phyloP scores from a whole-genome alignment of 1,284 basidiomycete species.

The Fomitopsis betulina region DNA sequence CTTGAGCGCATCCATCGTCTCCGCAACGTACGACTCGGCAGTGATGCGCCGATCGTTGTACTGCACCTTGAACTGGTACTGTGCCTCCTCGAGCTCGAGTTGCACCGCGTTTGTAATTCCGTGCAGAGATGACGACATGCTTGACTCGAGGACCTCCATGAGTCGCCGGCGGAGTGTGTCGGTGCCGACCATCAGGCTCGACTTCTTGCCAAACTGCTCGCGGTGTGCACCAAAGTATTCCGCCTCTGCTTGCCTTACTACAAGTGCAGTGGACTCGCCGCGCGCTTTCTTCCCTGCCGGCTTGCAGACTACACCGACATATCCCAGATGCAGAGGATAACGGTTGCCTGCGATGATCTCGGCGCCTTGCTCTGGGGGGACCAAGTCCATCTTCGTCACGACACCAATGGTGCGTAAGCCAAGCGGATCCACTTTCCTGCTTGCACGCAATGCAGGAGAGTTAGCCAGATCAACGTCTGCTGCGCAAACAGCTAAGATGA shows the following conservation, averaged over 20 bases:
- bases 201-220: conserved; percentile 68
- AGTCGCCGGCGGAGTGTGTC: conserved; percentile 84
- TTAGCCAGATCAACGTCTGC: conserved; percentile 99
- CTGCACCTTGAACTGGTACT: conserved; percentile 99
- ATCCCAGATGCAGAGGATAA: conserved; percentile 97
- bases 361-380: conserved; percentile 81
- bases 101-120: conserved; percentile 96
- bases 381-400: conserved; percentile 98
- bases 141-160: conserved; percentile 96
- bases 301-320: conserved; percentile 96
- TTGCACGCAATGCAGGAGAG: conserved; percentile 92
- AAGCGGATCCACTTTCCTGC: conserved; percentile 90
- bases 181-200: conserved; percentile 85
- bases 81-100: conserved; percentile 93
- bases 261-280: conserved; percentile 41
- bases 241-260: conserved; percentile 69
- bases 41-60: conserved; percentile 97
- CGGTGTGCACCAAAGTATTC: conserved; percentile 77
- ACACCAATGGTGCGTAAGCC: conserved; percentile 96
- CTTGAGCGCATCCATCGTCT: conserved; percentile 93
- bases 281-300: conserved; percentile 44
- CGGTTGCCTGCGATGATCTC: conserved; percentile 84
- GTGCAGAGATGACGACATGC: conserved; percentile 94
- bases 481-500: conserved; percentile 96
- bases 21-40: conserved; percentile 96